phyloP scores from a whole-genome alignment of 345 rosid genomes.

The Cardamine resedifolia region DNA sequence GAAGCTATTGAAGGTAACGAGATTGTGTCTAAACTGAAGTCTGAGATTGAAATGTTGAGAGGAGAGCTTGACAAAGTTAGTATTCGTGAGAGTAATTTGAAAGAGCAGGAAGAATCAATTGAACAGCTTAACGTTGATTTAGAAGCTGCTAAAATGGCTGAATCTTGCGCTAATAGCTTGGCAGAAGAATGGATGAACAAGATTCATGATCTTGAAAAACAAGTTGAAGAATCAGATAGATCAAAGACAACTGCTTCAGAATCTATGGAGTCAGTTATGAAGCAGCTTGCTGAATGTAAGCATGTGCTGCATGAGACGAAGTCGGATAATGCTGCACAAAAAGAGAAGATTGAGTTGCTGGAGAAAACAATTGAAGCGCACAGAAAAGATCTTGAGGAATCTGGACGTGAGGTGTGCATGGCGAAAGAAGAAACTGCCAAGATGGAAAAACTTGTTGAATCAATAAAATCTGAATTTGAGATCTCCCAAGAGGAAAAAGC shows the following conservation, averaged over 20 bases:
- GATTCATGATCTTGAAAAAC: slow-evolving; percentile 63
- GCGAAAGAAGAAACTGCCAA: slow-evolving; percentile 53
- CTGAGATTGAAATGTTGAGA: slow-evolving; percentile 54
- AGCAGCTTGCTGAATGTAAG: slow-evolving; percentile 63
- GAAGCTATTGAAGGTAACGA: slow-evolving; percentile 54
- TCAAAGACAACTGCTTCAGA: slow-evolving; percentile 77
- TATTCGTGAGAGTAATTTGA: slow-evolving; percentile 46
- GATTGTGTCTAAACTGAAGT: slow-evolving; percentile 49
- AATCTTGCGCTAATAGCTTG: slow-evolving; percentile 64
- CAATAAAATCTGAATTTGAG: slow-evolving; percentile 61
- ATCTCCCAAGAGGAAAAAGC: slow-evolving; percentile 60
- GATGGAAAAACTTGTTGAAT: slow-evolving; percentile 46
- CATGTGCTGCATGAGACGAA: slow-evolving; percentile 65
- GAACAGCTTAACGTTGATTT: slow-evolving; percentile 80
- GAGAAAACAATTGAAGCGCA: slow-evolving; percentile 61
- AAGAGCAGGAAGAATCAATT: slow-evolving; percentile 56
- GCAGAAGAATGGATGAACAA: slow-evolving; percentile 67
- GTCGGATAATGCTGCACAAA: slow-evolving; percentile 55
- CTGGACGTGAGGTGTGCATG: slow-evolving; percentile 41
- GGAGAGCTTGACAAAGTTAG: slow-evolving; percentile 49
- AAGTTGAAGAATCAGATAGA: slow-evolving; percentile 54
- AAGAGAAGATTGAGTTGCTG: slow-evolving; percentile 66
- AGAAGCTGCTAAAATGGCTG: slow-evolving; percentile 87
- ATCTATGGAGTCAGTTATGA: slow-evolving; percentile 73
- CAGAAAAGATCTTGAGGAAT: slow-evolving; percentile 62